phyloP scores from a whole-genome alignment of 345 rosid species.

The Populus deltoides region DNA sequence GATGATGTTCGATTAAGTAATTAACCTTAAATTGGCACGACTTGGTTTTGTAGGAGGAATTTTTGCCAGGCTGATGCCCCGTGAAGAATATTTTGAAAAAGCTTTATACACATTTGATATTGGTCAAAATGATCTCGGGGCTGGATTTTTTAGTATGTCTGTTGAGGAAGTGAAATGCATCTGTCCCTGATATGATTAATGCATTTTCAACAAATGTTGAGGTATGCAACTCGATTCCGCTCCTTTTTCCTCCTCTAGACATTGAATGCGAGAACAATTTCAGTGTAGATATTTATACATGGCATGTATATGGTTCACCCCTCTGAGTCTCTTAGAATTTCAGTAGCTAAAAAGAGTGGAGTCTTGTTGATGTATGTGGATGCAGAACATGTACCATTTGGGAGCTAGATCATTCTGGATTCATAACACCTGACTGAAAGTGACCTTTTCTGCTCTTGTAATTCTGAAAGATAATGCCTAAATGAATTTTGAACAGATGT shows the following conservation, averaged over 20 bases:
- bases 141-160: conserved; percentile 23
- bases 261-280: not conserved
- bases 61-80: too few relatives aligned
- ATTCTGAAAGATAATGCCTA: too few relatives aligned
- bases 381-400: conserved; percentile 33
- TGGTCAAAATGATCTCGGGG: conserved; percentile 56
- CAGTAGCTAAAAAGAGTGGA: conserved; percentile 17
- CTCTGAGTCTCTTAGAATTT: not conserved
- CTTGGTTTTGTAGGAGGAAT: too few relatives aligned
- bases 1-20: not conserved
- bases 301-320: not conserved
- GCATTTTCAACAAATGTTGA: conserved; percentile 32
- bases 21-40: not conserved
- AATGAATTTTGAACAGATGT: too few relatives aligned
- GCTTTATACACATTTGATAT: conserved; percentile 56
- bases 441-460: too few relatives aligned
- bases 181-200: conserved; percentile 42
- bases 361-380: conserved; percentile 14
- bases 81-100: not conserved
- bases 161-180: conserved; percentile 36
- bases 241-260: not conserved
- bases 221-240: conserved; percentile 21
- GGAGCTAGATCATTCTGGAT: conserved; percentile 65
- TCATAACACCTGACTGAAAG: conserved; percentile 41
- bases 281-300: not conserved